Evolutionary conservation across 2,329 filamentous ascomycete species (phyloP).

Genomic region (Zasmidium angulare): DNA sequence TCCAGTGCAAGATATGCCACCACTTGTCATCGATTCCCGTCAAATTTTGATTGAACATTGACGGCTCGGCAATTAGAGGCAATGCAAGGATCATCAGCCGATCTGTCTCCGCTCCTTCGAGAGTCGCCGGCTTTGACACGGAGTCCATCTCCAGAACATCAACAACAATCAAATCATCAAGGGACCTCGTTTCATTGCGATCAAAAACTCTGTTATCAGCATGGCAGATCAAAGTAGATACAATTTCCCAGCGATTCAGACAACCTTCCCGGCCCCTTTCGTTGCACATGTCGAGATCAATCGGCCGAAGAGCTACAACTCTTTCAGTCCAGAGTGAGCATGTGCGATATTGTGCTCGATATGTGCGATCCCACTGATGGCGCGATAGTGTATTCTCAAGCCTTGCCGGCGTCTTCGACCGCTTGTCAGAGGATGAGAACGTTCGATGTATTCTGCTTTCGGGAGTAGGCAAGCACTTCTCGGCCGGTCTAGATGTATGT

Average conservation of each 20-base stretch:
- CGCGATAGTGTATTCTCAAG: constrained; percentile 78
- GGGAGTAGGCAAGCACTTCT: constrained; percentile 81
- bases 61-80: background rate
- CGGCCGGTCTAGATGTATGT: constrained; percentile 70
- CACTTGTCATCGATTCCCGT: background rate
- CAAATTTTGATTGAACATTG: background rate
- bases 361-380: background rate
- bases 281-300: constrained; percentile 91
- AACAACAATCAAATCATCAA: background rate
- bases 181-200: background rate
- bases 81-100: background rate
- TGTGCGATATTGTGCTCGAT: background rate
- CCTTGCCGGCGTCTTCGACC: constrained; percentile 67
- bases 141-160: background rate
- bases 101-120: background rate
- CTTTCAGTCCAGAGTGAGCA: constrained; percentile 58
- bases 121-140: background rate
- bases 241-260: constrained; percentile 38
- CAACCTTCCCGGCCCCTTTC: constrained; percentile 67
- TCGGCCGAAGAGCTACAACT: constrained; percentile 80
- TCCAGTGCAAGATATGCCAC: too few relatives aligned
- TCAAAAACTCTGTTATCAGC: background rate
- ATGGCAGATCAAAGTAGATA: constrained; percentile 6
- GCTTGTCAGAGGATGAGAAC: constrained; percentile 68
- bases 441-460: constrained; percentile 77